phyloP scores from a whole-genome alignment of 2,329 filamentous ascomycete species.

The Aureobasidium sp. region DNA sequence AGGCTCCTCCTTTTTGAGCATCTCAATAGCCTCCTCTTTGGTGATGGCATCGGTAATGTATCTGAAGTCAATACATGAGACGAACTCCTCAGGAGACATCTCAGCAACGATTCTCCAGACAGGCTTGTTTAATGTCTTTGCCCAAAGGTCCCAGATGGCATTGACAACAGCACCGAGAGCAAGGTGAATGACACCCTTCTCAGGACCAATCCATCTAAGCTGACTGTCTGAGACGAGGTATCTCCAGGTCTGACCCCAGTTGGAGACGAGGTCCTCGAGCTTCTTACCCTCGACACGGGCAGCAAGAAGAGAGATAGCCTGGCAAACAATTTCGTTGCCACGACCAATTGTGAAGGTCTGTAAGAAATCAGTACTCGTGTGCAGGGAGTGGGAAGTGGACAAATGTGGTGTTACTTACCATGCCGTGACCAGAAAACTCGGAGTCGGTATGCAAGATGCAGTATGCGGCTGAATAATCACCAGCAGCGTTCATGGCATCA shows the following conservation, averaged over 20 bases:
- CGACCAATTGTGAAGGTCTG: constrained; percentile 75
- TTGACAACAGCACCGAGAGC: constrained; percentile 85
- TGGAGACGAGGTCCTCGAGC: constrained; percentile 65
- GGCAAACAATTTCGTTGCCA: constrained; percentile 87
- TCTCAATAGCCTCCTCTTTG: constrained; percentile 67
- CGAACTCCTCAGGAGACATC: constrained; percentile 82
- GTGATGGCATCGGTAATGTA: constrained; percentile 94
- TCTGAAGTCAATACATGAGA: constrained; percentile 83
- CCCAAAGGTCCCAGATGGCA: constrained; percentile 93
- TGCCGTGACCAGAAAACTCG: constrained; percentile 64
- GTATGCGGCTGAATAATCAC: constrained; percentile 91
- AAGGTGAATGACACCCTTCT: constrained; percentile 91
- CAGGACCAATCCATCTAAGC: constrained; percentile 86
- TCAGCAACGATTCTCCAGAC: constrained; percentile 87
- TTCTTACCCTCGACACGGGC: constrained; percentile 68
- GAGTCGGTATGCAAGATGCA: constrained; percentile 82
- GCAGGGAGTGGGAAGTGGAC: background rate
- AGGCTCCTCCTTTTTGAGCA: constrained; percentile 58
- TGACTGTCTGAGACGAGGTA: constrained; percentile 88
- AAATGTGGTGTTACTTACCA: constrained; percentile 45
- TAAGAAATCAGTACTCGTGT: background rate
- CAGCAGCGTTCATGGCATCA: constrained; percentile 92
- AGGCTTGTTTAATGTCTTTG: constrained; percentile 75
- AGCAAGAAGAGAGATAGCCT: constrained; percentile 71
- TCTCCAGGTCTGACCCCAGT: constrained; percentile 87